These are phyloP conservation scores for Dalechampia spathulata DNA, from an alignment of 441 rosid genomes.

Conservation along the genomic window DNA sequence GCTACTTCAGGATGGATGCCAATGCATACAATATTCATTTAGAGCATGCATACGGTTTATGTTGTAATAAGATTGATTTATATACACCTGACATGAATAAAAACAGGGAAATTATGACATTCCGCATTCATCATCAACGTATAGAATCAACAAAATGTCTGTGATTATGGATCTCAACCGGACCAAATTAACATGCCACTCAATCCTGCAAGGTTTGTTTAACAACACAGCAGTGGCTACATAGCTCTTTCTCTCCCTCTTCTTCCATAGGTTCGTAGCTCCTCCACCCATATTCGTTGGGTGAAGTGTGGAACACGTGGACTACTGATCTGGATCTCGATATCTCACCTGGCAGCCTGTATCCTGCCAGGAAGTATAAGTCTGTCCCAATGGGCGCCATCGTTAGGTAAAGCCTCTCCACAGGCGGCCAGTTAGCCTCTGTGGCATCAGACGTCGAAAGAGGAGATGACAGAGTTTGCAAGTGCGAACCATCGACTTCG, in stretches of 20 bases:
- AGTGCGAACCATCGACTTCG: slow-evolving; percentile 37
- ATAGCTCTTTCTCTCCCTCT: slow-evolving; percentile 40
- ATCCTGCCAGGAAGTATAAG: slow-evolving; percentile 40
- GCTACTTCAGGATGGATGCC: too few relatives aligned
- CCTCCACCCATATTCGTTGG: slow-evolving; percentile 29
- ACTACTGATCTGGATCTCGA: slow-evolving; percentile 22
- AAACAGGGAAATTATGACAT: too few relatives aligned
- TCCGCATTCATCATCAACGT: too few relatives aligned
- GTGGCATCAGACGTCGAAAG: slow-evolving; percentile 9
- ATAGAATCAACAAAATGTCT: too few relatives aligned
- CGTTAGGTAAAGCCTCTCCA: slow-evolving; percentile 30
- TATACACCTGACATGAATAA: too few relatives aligned
- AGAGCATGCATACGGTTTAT: too few relatives aligned
- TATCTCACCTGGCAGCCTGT: slow-evolving; percentile 23
- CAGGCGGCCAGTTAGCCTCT: slow-evolving; percentile 17
- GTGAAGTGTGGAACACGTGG: slow-evolving; percentile 32
- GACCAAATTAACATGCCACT: too few relatives aligned
- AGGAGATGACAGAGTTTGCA: slow-evolving; percentile 15
- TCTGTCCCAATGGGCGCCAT: slow-evolving; percentile 45
- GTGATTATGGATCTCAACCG: too few relatives aligned
- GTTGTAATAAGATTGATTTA: too few relatives aligned
- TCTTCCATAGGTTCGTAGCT: slow-evolving; percentile 31
- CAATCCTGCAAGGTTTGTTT: slow-evolving; percentile 1
- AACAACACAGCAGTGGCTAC: slow-evolving; percentile 51
- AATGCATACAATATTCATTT: too few relatives aligned